Percentiles rank a stretch among this genome's conserved stretches.
Conservation (phyloP, 495 filamentous ascomycete species). For the Neohortaea acidophila region DNA sequence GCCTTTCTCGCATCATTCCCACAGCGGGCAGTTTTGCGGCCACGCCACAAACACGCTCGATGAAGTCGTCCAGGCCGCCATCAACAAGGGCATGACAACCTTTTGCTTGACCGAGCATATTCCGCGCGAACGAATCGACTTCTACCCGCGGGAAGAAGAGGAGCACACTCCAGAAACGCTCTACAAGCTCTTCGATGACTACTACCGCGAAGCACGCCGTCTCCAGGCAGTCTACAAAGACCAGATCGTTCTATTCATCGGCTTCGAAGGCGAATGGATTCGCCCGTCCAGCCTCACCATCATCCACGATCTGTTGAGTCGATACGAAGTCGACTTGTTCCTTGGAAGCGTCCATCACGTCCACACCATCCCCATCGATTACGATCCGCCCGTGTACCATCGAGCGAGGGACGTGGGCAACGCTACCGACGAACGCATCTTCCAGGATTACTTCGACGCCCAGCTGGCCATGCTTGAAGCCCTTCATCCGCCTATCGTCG, state of each 20-base stretch:
- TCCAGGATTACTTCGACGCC: constrained; percentile 69
- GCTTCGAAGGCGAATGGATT: constrained; percentile 88
- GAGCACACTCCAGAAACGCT: constrained; percentile 32
- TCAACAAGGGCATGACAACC: constrained; percentile 57
- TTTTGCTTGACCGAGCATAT: constrained; percentile 96
- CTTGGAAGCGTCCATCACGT: constrained; percentile 87
- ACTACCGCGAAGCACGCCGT: constrained; percentile 51
- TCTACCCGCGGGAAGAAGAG: constrained; percentile 74
- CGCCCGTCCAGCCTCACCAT: constrained; percentile 45
- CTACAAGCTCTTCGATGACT: constrained; percentile 47
- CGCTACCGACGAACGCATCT: constrained; percentile 54
- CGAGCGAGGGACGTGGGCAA: constrained; percentile 42
- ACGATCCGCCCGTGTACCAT: constrained; percentile 51
- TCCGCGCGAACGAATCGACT: constrained; percentile 60
- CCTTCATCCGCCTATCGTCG: constrained; percentile 66
- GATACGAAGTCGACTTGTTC: constrained; percentile 65
- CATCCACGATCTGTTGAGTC: constrained; percentile 41
- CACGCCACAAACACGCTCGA: constrained; percentile 78
- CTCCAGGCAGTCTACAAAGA: constrained; percentile 54
- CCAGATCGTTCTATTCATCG: constrained; percentile 68
- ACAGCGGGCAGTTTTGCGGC: constrained; percentile 93
- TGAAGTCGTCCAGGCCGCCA: constrained; percentile 65
- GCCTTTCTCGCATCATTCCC: constrained; percentile 97
- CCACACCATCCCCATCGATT: constrained; percentile 75
- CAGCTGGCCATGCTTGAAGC: constrained; percentile 65